Evolutionary conservation across 164 flowering plant species (phyloP).

Genomic region (Vitis rupestris): DNA sequence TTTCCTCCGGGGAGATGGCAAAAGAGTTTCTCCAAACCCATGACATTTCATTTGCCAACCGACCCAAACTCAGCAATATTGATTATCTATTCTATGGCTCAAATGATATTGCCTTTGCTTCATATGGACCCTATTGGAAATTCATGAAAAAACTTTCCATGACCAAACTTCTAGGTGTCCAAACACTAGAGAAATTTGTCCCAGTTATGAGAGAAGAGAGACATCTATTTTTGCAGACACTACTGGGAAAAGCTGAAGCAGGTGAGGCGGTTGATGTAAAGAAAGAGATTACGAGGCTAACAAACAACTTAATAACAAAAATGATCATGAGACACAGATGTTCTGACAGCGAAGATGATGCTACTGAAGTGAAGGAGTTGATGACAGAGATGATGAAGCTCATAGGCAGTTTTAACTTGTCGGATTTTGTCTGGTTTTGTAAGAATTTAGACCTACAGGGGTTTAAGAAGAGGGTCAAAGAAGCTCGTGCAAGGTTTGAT

Average conservation of each 20-base stretch:
- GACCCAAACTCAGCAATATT: slow-evolving; percentile 31
- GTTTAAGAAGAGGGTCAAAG: slow-evolving; percentile 30
- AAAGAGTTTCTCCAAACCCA: slow-evolving; percentile 46
- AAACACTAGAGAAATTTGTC: slow-evolving; percentile 23
- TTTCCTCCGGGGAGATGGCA: slow-evolving; percentile 43
- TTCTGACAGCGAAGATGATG: slow-evolving; percentile 31
- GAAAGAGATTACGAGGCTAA: slow-evolving; percentile 32
- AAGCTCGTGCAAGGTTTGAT: slow-evolving; percentile 35
- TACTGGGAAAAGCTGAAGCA: slow-evolving; percentile 12
- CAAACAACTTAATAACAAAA: slow-evolving; percentile 47
- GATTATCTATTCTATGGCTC: slow-evolving; percentile 34
- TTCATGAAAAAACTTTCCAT: slow-evolving; percentile 53
- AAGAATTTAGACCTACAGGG: slow-evolving; percentile 53
- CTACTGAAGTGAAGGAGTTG: slow-evolving; percentile 27
- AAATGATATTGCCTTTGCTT: slow-evolving; percentile 43
- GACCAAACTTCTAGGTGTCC: slow-evolving; percentile 43
- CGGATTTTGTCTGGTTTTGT: slow-evolving; percentile 44
- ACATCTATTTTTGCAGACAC: slow-evolving; percentile 14
- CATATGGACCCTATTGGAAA: slow-evolving; percentile 64
- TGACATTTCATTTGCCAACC: slow-evolving; percentile 43
- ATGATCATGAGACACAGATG: slow-evolving; percentile 43
- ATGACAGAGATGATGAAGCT: slow-evolving; percentile 40
- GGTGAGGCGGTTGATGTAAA: slow-evolving; percentile 35
- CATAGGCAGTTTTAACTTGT: slow-evolving; percentile 44
- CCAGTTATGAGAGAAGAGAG: slow-evolving; percentile 34